phyloP scores from a whole-genome alignment of 345 rosid species.

The Acer campestre region DNA sequence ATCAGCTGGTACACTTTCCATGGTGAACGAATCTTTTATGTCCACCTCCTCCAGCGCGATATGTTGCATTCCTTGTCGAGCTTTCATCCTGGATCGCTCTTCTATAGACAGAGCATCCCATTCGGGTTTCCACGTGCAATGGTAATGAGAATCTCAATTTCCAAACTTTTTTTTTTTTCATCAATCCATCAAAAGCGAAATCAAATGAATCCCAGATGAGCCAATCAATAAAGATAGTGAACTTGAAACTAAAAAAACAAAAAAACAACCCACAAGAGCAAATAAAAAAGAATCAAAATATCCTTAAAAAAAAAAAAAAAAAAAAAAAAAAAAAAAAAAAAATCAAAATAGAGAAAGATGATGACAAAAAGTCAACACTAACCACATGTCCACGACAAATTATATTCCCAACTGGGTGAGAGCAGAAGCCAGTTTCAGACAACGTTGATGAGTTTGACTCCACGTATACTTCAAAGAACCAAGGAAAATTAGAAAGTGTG shows the following conservation, averaged over 20 bases:
- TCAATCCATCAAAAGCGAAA: not conserved
- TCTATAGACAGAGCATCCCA: conserved; percentile 58
- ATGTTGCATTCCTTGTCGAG: conserved; percentile 81
- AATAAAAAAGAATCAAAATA: not conserved
- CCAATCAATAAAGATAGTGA: not conserved
- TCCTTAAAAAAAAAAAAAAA: no score
- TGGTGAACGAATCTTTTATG: conserved; percentile 56
- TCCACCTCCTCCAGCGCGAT: conserved; percentile 70
- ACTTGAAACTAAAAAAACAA: not conserved
- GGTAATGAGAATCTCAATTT: no score
- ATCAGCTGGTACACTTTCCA: conserved; percentile 60
- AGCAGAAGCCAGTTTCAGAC: conserved; percentile 74
- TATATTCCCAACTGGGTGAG: conserved; percentile 54
- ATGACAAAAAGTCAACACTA: conserved; percentile 13
- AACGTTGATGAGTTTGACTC: conserved; percentile 64
- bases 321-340: no score
- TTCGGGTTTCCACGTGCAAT: conserved; percentile 57
- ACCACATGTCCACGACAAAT: conserved; percentile 74
- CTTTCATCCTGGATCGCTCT: conserved; percentile 50
- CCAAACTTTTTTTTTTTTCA: not conserved
- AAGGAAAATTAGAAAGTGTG: no score
- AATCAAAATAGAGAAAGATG: not conserved
- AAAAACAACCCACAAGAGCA: not conserved
- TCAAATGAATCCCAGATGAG: not conserved
- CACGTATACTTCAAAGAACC: conserved; percentile 58